Percentiles rank a stretch among this genome's conserved stretches.
Evolutionary conservation across 164 flowering plant genomes (phyloP).

Genomic region (Brasenia schreberi): DNA sequence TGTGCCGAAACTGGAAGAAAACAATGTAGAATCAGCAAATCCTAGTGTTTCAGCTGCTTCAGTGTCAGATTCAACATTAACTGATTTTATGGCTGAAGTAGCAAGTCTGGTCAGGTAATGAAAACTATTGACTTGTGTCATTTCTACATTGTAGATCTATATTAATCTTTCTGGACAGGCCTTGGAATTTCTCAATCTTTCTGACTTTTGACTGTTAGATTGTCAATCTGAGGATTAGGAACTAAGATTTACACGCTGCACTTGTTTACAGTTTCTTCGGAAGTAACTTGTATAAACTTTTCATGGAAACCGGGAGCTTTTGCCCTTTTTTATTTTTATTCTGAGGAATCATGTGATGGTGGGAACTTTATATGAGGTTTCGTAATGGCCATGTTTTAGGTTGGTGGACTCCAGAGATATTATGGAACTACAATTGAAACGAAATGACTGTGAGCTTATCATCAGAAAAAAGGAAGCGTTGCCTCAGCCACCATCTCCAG

Average conservation of each 20-base stretch:
- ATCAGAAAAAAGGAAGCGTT: constrained; percentile 85
- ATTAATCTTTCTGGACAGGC: neutral
- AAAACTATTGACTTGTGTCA: neutral
- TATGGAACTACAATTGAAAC: constrained; percentile 64
- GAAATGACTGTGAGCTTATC: constrained; percentile 52
- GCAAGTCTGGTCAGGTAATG: constrained; percentile 45
- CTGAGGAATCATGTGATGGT: neutral
- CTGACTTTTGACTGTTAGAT: too few relatives aligned
- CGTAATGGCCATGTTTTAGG: constrained; percentile 21
- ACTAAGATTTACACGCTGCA: neutral
- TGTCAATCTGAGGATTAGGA: neutral
- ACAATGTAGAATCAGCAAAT: constrained; percentile 18
- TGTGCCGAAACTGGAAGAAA: constrained; percentile 12
- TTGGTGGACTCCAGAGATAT: constrained; percentile 86
- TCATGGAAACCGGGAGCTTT: neutral
- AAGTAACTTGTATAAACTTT: too few relatives aligned
- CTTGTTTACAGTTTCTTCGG: neutral
- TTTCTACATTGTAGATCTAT: neutral
- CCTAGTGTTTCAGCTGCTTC: constrained; percentile 17
- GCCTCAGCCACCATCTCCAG: constrained; percentile 38
- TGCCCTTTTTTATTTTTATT: constrained; percentile 2
- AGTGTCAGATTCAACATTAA: constrained; percentile 39
- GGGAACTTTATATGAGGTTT: neutral
- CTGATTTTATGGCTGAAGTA: constrained; percentile 54
- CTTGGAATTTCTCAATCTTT: neutral